Base-by-base conservation (phyloP, 768 basidiomycete species). In the Rhodotorula paludigena region DNA sequence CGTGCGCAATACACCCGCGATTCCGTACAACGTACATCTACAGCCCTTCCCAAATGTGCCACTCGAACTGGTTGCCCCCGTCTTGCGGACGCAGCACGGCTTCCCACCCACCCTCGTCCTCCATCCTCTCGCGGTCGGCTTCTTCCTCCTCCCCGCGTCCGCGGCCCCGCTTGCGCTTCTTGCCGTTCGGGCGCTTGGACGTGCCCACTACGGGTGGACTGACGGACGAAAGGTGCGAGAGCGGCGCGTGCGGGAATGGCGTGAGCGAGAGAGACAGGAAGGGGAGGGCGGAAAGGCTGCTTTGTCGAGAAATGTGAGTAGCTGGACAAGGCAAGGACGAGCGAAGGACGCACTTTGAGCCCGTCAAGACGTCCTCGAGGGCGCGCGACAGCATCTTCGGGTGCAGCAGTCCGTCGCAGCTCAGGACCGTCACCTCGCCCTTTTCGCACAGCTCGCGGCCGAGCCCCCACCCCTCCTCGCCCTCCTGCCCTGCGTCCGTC, bases 61-160 rank as follows among this genome's bases (percentile, higher is more conserved):
- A 66, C 16, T 64, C 54, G 7, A 60, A 35, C n/a, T 14, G 15
- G 41, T 11, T 9, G 2, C 30, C 12, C 33, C 49, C n/a, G 49
- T 35, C 20, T 3, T 0, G 25, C 14, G 39, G 44, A 18, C n/a
- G 51, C 33, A 66, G 3, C 25, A 71, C 62, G 16, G 64, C 7
- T 20, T 60, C 65, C 65, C 65, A 71, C 16, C 69, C 68, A 2
- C 63, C 63, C 25, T 38, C 59, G 10, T 57, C 58, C 35, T 39
- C 57, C 11, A 58, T 18, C 36, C 49, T 8, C 23, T 32, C 68
- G 3, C 41, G 39, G 21, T 62, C 32, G 15, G 64, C 64, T 30
- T 71, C 69, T n/a, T 71, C 69, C 48, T 71, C 69, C 58, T 71
- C 69, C 11, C 69, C 69, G 0, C 58, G 32, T 20, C 69, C 69